Base-by-base conservation (phyloP, 306 rosid species). In the Luffa aegyptiaca region DNA sequence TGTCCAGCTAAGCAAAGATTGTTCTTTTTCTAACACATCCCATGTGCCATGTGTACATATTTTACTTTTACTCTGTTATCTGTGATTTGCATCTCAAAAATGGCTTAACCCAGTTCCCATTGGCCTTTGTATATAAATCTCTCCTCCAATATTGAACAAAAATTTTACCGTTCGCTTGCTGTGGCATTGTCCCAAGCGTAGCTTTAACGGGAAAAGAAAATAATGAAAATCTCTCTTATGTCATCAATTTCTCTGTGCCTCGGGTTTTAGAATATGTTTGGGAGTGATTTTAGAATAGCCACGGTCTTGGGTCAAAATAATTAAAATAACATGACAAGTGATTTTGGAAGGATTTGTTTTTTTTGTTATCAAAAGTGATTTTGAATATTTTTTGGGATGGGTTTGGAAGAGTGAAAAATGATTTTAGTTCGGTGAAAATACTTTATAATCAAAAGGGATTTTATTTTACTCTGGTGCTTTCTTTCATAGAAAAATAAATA, bases 71-170 rank as follows among this genome's bases (percentile, higher is more conserved):
- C 20, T 37, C 5, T 9, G 13, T 75, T 26, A 36, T 51, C 10
- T 14, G 63, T 36, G 17, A 74, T 75, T 75, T 75, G 35, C 63
- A 14, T 49, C n/a, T 21, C 45, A 13, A 73, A 69, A 49, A 74
- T 74, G 77, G 77, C 59, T 73, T 31, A 72, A 73, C 59, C 77
- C 55, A 71, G 33, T 48, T 72, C 39, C 57, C 58, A 48, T 72
- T 12, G 1, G 33, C 45, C 26, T 17, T 35, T 75, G 79, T 75
- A 53, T 35, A 36, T 37, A 52, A 35, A 26, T 26, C 31, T 53
- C 10, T 75, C 49, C 0, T 74, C 9, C 48, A 33, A 33, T 48
- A 33, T 73, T 71, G 77, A 71, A 71, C 77, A 2, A 26, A 71
- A 8, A 3, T 26, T 10, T 72, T 17, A 52, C 63, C 63, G 2